phyloP scores from a whole-genome alignment of 1,139 yeast genomes.

The Geotrichum cucujoidarum region DNA sequence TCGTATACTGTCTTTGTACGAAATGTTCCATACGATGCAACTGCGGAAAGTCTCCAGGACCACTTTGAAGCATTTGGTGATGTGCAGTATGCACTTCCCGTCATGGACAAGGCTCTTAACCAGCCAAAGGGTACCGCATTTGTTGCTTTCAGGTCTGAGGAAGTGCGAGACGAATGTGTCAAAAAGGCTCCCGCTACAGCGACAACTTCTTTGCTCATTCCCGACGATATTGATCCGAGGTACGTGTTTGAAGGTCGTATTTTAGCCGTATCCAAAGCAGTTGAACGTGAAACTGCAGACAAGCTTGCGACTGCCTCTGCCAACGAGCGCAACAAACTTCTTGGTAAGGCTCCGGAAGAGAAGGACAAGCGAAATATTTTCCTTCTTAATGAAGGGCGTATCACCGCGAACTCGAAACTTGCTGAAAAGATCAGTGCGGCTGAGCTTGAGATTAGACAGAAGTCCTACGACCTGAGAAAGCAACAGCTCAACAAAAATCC shows the following conservation, averaged over 20 bases:
- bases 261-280: conserved; percentile 74
- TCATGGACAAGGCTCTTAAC: conserved; percentile 78
- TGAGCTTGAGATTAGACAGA: conserved; percentile 84
- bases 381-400: conserved; percentile 89
- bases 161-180: conserved; percentile 63
- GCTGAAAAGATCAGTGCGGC: conserved; percentile 63
- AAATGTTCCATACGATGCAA: conserved; percentile 92
- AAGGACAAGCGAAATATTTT: conserved; percentile 81
- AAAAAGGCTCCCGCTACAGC: conserved; percentile 74
- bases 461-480: conserved; percentile 78
- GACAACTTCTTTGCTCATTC: conserved; percentile 72
- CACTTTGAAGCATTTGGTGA: conserved; percentile 84
- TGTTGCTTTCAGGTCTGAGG: conserved; percentile 69
- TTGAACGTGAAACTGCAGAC: conserved; percentile 81
- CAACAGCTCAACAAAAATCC: conserved; percentile 91
- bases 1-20: conserved; percentile 61
- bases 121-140: conserved; percentile 93
- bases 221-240: conserved; percentile 85
- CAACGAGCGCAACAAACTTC: conserved; percentile 61
- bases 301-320: conserved; percentile 70
- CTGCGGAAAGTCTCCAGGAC: conserved; percentile 65
- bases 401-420: conserved; percentile 71
- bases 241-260: conserved; percentile 93
- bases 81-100: conserved; percentile 90
- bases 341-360: conserved; percentile 77